Percentiles rank a stretch among this genome's conserved stretches.
Evolutionary conservation across 2,329 filamentous ascomycete species (phyloP).

Genomic region (Drechmeria coniospora): DNA sequence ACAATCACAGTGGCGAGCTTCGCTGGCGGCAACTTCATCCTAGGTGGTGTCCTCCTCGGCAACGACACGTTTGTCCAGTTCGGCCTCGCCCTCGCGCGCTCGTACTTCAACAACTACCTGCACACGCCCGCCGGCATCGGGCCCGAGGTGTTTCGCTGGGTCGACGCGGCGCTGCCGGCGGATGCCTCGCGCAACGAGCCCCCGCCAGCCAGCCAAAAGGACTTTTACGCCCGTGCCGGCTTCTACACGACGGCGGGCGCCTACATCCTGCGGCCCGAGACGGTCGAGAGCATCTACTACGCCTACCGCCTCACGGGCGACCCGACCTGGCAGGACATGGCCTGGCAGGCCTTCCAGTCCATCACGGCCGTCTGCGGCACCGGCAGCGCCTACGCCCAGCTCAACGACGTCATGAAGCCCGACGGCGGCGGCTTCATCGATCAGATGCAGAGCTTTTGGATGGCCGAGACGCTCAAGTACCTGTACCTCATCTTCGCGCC

Average conservation of each 20-base stretch:
- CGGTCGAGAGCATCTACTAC: conserved; percentile 76
- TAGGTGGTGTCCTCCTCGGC: conserved; percentile 57
- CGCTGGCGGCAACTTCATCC: conserved; percentile 70
- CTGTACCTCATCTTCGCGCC: conserved; percentile 53
- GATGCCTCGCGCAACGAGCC: conserved; percentile 23
- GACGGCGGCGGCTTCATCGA: conserved; percentile 48
- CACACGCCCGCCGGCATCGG: conserved; percentile 58
- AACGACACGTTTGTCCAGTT: conserved; percentile 55
- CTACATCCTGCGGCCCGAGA: conserved; percentile 66
- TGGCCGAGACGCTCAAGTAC: conserved; percentile 81
- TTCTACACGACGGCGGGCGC: conserved; percentile 49
- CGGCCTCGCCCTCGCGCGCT: conserved; percentile 54
- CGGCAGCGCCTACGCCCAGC: conserved; percentile 49
- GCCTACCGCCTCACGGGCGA: conserved; percentile 69
- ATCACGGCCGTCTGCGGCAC: conserved; percentile 50
- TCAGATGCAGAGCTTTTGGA: conserved; percentile 76
- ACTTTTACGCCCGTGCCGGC: conserved; percentile 51
- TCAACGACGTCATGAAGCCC: conserved; percentile 48
- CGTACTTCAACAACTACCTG: conserved; percentile 60
- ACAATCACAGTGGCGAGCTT: conserved; percentile 53
- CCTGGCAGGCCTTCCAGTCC: conserved; percentile 60
- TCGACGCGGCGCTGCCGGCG: conserved; percentile 21
- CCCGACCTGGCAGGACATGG: conserved; percentile 65
- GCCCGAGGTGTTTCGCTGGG: conserved; percentile 56
- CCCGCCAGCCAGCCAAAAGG: conserved; percentile 28